Evolutionary conservation across 805 yeast genomes (phyloP).

Genomic region (Ogataea wickerhamii): DNA sequence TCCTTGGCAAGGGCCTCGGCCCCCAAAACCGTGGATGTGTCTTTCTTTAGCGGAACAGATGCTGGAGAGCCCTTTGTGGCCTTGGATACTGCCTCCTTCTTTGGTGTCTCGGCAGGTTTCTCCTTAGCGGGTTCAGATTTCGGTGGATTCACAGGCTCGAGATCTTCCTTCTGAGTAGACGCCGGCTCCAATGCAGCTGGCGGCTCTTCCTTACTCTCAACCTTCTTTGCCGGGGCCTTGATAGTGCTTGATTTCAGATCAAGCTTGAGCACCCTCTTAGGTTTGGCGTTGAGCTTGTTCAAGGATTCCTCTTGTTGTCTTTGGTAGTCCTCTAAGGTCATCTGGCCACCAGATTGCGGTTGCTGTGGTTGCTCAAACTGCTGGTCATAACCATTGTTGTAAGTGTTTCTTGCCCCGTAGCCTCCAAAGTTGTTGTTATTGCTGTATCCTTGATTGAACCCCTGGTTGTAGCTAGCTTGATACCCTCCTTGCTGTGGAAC

Average conservation of each 20-base stretch:
- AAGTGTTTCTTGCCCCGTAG: conserved; percentile 26
- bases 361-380: conserved; percentile 14
- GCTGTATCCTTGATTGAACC: conserved; percentile 12
- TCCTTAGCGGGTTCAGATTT: conserved; percentile 4
- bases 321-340: conserved; percentile 81
- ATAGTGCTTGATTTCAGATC: conserved; percentile 58
- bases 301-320: conserved; percentile 53
- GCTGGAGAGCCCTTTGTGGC: conserved; percentile 10
- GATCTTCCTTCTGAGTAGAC: background rate
- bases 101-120: conserved; percentile 12
- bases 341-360: conserved; percentile 38
- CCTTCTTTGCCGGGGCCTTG: conserved; percentile 38
- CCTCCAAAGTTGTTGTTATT: conserved; percentile 24
- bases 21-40: conserved; percentile 23
- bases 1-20: conserved; percentile 59
- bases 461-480: conserved; percentile 13
- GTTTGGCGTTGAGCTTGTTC: conserved; percentile 43
- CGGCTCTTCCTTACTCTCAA: conserved; percentile 37
- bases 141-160: background rate
- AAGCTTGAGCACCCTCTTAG: conserved; percentile 64
- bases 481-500: conserved; percentile 2
- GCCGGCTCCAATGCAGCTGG: conserved; percentile 21
- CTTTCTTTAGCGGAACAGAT: conserved; percentile 13
- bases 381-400: conserved; percentile 23
- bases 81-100: conserved; percentile 20